Evolutionary conservation across 441 rosid species (phyloP).

Genomic region (Populus tomentosa): DNA sequence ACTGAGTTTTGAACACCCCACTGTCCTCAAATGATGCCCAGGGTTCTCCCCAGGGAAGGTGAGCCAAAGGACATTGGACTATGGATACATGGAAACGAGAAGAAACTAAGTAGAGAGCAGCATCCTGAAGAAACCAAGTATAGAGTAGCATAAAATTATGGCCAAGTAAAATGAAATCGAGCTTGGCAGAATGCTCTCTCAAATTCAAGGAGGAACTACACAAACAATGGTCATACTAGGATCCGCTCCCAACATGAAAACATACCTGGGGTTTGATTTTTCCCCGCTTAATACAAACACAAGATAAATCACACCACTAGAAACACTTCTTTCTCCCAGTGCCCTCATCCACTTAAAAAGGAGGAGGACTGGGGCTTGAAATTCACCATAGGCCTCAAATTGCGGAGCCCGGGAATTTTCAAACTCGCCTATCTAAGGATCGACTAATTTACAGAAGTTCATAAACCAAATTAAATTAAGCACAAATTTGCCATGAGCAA

Average conservation of each 20-base stretch:
- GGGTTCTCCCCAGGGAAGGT: too few species aligned
- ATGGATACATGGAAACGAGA: too few species aligned
- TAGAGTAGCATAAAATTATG: not conserved
- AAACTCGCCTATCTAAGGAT: conserved; percentile 24
- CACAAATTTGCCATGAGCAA: conserved; percentile 16
- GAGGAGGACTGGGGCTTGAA: conserved; percentile 26
- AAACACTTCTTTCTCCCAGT: conserved; percentile 17
- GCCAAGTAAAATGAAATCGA: not conserved
- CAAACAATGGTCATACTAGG: conserved; percentile 38
- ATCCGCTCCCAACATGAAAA: conserved; percentile 50
- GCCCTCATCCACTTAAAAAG: conserved; percentile 41
- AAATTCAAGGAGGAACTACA: conserved; percentile 27
- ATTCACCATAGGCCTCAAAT: conserved; percentile 28
- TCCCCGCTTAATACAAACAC: conserved; percentile 10
- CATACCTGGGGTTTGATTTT: conserved; percentile 25
- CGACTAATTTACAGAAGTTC: conserved; percentile 28
- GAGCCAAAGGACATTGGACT: too few species aligned
- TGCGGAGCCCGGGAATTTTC: conserved; percentile 31
- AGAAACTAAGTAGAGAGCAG: too few species aligned
- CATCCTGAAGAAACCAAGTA: not conserved
- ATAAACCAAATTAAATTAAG: conserved; percentile 19
- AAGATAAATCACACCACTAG: conserved; percentile 27
- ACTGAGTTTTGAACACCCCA: too few species aligned
- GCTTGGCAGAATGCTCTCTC: conserved; percentile 2
- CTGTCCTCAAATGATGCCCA: too few species aligned